Evolutionary conservation across 768 basidiomycete genomes (phyloP).

Genomic region (Auricularia auricula-judae): DNA sequence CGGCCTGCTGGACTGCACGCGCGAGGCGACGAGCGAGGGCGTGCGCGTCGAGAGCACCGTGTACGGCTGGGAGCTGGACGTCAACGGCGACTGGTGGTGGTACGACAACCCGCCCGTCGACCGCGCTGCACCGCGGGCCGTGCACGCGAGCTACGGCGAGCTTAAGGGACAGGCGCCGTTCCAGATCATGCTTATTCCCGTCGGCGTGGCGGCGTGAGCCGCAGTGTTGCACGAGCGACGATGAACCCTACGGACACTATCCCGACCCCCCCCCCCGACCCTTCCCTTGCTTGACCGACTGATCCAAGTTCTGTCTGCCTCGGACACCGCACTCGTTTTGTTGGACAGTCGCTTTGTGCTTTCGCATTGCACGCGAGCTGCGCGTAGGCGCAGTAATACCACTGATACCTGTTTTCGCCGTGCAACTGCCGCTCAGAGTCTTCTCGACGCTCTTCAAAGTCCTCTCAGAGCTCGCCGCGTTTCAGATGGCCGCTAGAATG

Average conservation of each 20-base stretch:
- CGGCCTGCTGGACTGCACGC: not conserved
- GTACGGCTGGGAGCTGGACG: not conserved
- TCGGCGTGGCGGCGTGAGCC: not conserved
- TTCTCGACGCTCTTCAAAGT: too few species aligned
- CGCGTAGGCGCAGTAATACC: not conserved
- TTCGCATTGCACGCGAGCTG: not conserved
- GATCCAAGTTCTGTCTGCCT: not conserved
- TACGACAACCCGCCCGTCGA: not conserved
- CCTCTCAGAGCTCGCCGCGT: too few species aligned
- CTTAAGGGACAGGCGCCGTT: not conserved
- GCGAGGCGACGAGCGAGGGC: not conserved
- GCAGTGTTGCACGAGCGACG: not conserved
- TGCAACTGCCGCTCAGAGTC: too few species aligned
- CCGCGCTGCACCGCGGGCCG: not conserved
- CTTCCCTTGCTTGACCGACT: not conserved
- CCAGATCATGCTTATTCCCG: not conserved
- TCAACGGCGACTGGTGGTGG: not conserved
- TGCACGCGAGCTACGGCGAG: not conserved
- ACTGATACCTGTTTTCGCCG: not conserved
- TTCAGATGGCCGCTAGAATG: too few species aligned
- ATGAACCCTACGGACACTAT: not conserved
- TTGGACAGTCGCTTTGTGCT: not conserved
- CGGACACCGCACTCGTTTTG: too few species aligned
- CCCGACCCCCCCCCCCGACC: not conserved
- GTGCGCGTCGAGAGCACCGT: not conserved